phyloP scores from a whole-genome alignment of 2,329 filamentous ascomycete species.

The Pseudohalonectria lignicola region DNA sequence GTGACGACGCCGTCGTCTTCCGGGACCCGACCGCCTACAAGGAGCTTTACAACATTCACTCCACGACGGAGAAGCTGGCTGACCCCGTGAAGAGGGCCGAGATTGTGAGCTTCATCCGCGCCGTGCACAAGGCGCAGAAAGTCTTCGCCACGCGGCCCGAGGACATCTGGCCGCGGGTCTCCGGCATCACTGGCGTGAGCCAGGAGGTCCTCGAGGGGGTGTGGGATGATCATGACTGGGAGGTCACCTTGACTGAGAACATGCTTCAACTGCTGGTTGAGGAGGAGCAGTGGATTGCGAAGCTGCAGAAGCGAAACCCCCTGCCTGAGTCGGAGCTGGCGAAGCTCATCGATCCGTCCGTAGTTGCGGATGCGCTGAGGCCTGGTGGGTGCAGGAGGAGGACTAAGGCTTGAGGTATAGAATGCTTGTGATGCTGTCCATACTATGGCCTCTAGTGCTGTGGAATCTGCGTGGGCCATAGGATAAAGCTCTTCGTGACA shows the following conservation, averaged over 20 bases:
- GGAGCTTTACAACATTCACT: constrained; percentile 21
- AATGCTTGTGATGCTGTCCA: no score
- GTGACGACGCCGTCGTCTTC: constrained; percentile 15
- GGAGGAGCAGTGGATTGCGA: constrained; percentile 6
- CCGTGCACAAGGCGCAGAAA: constrained; percentile 15
- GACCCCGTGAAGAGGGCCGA: constrained; percentile 14
- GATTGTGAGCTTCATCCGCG: constrained; percentile 19
- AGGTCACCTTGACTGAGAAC: constrained; percentile 12
- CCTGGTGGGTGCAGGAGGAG: no score
- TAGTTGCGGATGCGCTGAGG: constrained; percentile 8
- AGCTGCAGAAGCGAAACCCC: not conserved
- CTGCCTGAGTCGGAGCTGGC: not conserved
- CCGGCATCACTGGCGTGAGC: constrained; percentile 13
- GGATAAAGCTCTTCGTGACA: no score
- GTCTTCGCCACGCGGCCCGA: constrained; percentile 16
- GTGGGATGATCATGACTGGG: constrained; percentile 18
- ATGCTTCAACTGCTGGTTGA: constrained; percentile 14
- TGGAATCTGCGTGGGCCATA: no score
- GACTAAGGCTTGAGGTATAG: no score
- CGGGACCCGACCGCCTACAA: constrained; percentile 17
- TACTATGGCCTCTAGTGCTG: no score
- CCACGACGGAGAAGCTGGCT: constrained; percentile 18
- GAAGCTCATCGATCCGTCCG: not conserved
- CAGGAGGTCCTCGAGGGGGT: constrained; percentile 11
- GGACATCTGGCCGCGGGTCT: constrained; percentile 12